Percentiles rank a stretch among this genome's conserved stretches.
Evolutionary conservation across 164 flowering plant genomes (phyloP).

Genomic region (Kingdonia uniflora): DNA sequence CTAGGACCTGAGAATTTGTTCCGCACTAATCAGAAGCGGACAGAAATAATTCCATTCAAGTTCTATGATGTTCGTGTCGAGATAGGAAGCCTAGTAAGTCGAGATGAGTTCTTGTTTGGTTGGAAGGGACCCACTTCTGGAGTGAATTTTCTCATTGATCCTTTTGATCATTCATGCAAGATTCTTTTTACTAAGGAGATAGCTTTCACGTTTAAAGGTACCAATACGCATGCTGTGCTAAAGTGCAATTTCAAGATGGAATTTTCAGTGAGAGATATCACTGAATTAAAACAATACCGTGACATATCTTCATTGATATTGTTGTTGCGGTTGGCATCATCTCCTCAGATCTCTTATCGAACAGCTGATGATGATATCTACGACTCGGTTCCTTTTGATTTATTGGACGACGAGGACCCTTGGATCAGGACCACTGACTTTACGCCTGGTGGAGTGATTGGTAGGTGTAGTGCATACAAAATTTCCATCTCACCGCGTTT

Average conservation of each 20-base stretch:
- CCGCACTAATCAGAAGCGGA: constrained; percentile 46
- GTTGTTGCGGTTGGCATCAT: constrained; percentile 56
- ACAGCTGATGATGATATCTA: constrained; percentile 88
- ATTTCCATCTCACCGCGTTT: constrained; percentile 54
- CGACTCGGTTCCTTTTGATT: constrained; percentile 48
- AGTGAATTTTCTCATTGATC: constrained; percentile 74
- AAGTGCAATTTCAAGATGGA: constrained; percentile 78
- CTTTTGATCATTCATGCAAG: constrained; percentile 63
- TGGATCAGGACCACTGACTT: constrained; percentile 96
- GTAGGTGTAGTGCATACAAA: constrained; percentile 60
- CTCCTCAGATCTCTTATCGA: constrained; percentile 66
- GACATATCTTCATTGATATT: constrained; percentile 25
- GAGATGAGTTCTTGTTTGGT: constrained; percentile 46
- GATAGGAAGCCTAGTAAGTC: constrained; percentile 44
- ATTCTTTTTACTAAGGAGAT: constrained; percentile 54
- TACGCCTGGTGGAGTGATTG: constrained; percentile 66
- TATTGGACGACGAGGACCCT: constrained; percentile 92
- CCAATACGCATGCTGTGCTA: constrained; percentile 28
- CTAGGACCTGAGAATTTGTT: constrained; percentile 56
- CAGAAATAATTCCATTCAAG: constrained; percentile 36
- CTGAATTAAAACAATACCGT: constrained; percentile 27
- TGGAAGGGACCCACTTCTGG: constrained; percentile 67
- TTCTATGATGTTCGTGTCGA: constrained; percentile 42
- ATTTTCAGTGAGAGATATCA: constrained; percentile 60
- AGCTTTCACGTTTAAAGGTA: constrained; percentile 49